Evolutionary conservation across 2,329 filamentous ascomycete genomes (phyloP).

Genomic region (Hymenoscyphus salicellus): DNA sequence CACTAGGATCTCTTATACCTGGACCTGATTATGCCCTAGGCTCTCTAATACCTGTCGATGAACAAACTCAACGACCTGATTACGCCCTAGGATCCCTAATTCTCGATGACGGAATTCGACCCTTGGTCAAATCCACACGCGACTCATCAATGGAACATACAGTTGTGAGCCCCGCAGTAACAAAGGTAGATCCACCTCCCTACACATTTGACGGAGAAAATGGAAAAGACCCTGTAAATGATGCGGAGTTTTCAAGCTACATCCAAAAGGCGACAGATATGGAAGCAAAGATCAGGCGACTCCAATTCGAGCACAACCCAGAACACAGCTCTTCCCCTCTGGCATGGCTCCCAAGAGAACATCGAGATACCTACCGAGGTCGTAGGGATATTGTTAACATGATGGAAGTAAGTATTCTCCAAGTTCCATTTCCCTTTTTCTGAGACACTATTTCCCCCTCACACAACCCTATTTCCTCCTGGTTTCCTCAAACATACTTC

Average conservation of each 20-base stretch:
- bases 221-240: conserved; percentile 12
- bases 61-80: conserved; percentile 13
- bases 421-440: no score
- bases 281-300: conserved; percentile 15
- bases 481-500: no score
- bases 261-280: conserved; percentile 19
- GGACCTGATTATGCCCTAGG: conserved; percentile 19
- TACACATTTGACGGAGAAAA: conserved; percentile 23
- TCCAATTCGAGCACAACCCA: conserved; percentile 13
- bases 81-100: conserved; percentile 16
- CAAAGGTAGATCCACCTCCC: conserved; percentile 18
- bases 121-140: conserved; percentile 12
- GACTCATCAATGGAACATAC: conserved; percentile 3
- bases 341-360: conserved; percentile 18
- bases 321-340: conserved; percentile 5
- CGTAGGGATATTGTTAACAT: conserved; percentile 14
- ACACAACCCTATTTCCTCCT: no score
- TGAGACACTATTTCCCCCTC: no score
- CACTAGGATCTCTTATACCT: conserved; percentile 8
- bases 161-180: not conserved
- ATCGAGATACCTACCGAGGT: conserved; percentile 12
- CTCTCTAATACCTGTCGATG: conserved; percentile 7
- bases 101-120: conserved; percentile 11
- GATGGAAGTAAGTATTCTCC: not conserved
- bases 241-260: conserved; percentile 18